Evolutionary conservation across 1,284 basidiomycete genomes (phyloP), one percentile per base, ranked within the genome.

Genomic region (Schizophyllum commune): DNA sequence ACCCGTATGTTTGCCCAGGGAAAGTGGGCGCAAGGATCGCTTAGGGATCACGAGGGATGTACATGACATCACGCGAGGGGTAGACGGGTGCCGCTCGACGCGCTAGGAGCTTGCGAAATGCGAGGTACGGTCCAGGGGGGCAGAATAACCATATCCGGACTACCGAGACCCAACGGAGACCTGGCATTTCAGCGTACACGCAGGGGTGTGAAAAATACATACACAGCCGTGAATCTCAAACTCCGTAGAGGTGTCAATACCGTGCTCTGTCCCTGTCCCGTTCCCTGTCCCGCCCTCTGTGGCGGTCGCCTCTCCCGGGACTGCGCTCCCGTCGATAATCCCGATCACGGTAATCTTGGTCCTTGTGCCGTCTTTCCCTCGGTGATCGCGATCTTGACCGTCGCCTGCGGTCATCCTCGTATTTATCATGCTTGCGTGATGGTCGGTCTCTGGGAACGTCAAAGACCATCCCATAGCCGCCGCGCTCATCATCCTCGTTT

Each of bases 381-480:
- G 39, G 39, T 47, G 39, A 47, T 13, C 39, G 39, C 17, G 39
- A 47, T 47, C 39, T 47, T 47, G 39, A 47, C 13, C 39, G 9
- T 3, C 39, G 39, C 39, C 39, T 11, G 17, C 39, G 39, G 39
- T 11, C 17, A 47, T 47, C 9, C 39, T 17, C 39, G 27, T 27
- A 27, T 47, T 47, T 17, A 17, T 47, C 39, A 11, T 17, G 39
- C 17, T 47, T 47, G 39, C 39, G 39, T 17, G 39, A 11, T 17
- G 39, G 39, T 13, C 39, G 39, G 17, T 67, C 67, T 57, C 68
- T 67, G 8, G 75, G 72, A 27, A 87, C 79, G 65, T 92, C 90
- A 71, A 92, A 92, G 21, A 92, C 86, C 87, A 92, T 84, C 13
- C 82, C 83, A 69, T 92, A 92, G 20, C 72, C 69, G 55, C 74